A percentile compares a stretch with the other conserved stretches of the same genome.
Conservation (phyloP, 78 protist species). For the Salpingoeca rosetta region DNA sequence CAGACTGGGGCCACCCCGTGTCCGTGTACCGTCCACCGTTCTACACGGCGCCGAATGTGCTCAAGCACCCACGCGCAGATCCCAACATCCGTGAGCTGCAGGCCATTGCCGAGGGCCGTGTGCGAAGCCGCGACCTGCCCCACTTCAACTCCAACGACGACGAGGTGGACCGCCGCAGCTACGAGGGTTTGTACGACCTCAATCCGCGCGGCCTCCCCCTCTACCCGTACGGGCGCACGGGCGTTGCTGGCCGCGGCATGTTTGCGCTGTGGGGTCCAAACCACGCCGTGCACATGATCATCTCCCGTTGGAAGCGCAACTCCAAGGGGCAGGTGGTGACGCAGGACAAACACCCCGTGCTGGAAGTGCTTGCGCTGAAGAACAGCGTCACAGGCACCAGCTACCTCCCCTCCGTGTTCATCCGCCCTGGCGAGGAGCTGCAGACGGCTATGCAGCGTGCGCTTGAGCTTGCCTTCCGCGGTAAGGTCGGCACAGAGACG, state of each 20-base stretch:
- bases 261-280: not conserved
- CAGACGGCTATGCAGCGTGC: not conserved
- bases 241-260: not conserved
- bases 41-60: not conserved
- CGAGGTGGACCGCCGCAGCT: not conserved
- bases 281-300: not conserved
- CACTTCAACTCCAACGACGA: not conserved
- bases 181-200: not conserved
- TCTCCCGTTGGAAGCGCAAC: not conserved
- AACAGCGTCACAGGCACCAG: not conserved
- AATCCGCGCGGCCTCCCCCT: not conserved
- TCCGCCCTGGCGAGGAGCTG: not conserved
- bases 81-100: not conserved
- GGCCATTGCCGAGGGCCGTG: not conserved
- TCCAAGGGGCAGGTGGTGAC: not conserved
- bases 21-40: not conserved
- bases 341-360: not conserved
- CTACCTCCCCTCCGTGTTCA: not conserved
- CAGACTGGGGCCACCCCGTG: not conserved
- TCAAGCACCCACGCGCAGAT: not conserved
- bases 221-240: not conserved
- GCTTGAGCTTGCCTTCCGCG: not conserved
- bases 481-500: not conserved
- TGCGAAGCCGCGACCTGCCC: too few species aligned
- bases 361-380: not conserved